phyloP scores from a whole-genome alignment of 2,329 filamentous ascomycete genomes.

The Trichoderma hamatum region DNA sequence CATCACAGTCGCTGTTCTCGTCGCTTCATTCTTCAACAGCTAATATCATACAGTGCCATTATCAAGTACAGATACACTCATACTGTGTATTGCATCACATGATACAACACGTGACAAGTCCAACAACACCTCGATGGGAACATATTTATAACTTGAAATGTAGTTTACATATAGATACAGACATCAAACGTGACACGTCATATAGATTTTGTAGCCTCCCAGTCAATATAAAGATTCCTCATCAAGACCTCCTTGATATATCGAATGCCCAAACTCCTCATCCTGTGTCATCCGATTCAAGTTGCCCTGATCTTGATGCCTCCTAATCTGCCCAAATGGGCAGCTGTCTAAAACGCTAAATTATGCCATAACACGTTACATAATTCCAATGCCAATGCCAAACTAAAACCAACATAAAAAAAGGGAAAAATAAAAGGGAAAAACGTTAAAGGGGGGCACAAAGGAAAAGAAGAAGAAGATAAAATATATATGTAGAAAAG shows the following conservation, averaged over 20 bases:
- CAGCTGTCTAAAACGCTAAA: conserved; percentile 27
- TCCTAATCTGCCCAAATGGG: conserved; percentile 29
- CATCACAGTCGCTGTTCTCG: not conserved
- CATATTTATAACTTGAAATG: not conserved
- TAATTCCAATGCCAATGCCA: not conserved
- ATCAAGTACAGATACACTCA: not conserved
- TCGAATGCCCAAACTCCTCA: conserved; percentile 23
- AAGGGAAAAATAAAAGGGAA: not conserved
- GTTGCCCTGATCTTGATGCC: conserved; percentile 29
- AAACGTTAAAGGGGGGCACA: too few species aligned
- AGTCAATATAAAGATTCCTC: conserved; percentile 14
- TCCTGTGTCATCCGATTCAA: conserved; percentile 27
- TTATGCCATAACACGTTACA: conserved; percentile 27
- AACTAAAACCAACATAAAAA: not conserved
- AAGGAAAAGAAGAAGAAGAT: not conserved
- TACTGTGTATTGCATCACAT: not conserved
- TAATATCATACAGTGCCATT: not conserved
- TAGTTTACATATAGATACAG: conserved; percentile 20
- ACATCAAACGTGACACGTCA: conserved; percentile 11
- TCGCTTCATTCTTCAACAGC: not conserved
- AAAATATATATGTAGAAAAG: not conserved
- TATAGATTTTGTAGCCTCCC: conserved; percentile 12
- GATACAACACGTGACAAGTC: not conserved
- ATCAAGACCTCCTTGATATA: conserved; percentile 11
- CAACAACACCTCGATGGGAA: not conserved